Evolutionary conservation across 2,329 filamentous ascomycete species (phyloP).

Genomic region (Xylaria sp.): DNA sequence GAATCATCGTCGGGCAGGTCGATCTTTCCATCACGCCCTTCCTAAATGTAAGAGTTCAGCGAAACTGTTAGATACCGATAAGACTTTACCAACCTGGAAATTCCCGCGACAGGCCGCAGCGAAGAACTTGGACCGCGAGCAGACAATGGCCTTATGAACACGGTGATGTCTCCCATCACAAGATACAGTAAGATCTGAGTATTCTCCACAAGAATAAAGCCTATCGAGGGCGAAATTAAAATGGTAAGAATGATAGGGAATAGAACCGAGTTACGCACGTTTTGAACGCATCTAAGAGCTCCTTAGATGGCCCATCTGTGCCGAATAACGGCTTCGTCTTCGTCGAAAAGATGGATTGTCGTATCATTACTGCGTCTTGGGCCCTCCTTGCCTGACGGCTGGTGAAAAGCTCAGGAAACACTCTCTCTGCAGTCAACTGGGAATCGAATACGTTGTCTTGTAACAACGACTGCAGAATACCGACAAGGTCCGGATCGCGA

Average conservation of each 20-base stretch:
- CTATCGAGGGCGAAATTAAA: not conserved
- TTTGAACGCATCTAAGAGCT: not conserved
- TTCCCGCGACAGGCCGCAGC: conserved; percentile 2
- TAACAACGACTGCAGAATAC: not conserved
- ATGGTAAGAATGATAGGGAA: not conserved
- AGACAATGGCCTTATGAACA: conserved; percentile 10
- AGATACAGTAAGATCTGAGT: not conserved
- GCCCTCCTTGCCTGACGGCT: not conserved
- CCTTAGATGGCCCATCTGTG: not conserved
- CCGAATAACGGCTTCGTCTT: not conserved
- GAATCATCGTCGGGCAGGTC: conserved; percentile 4
- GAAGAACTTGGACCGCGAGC: conserved; percentile 14
- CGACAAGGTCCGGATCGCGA: not conserved
- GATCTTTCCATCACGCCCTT: not conserved
- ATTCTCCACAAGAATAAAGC: not conserved
- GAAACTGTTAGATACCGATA: not conserved
- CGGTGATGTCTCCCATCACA: not conserved
- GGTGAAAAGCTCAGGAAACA: not conserved
- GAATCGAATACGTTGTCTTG: not conserved
- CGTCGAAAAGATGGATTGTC: not conserved
- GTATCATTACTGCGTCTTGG: not conserved
- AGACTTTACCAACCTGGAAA: not conserved
- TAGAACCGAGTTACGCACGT: not conserved
- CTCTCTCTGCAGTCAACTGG: not conserved
- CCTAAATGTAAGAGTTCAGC: not conserved